phyloP scores from a whole-genome alignment of 2,329 filamentous ascomycete species.

The Blastomyces silverae region DNA sequence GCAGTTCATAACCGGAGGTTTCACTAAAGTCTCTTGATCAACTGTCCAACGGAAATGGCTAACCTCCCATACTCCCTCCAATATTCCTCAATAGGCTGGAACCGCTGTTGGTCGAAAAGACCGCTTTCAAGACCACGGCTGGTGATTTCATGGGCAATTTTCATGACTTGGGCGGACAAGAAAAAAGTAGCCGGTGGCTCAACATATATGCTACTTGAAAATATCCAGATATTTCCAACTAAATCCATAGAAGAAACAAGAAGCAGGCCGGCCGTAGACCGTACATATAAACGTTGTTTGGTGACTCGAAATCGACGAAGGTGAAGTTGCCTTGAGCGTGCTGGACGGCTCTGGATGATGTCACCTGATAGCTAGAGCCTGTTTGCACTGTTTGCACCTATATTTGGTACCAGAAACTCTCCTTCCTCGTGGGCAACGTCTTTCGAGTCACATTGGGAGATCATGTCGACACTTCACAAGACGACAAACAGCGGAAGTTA shows the following conservation, averaged over 20 bases:
- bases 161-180: slow-evolving; percentile 12
- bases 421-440: slow-evolving; percentile 1
- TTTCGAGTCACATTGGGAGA: neutral
- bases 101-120: slow-evolving; percentile 8
- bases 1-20: slow-evolving; percentile 55
- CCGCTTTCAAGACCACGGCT: slow-evolving; percentile 2
- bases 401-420: neutral
- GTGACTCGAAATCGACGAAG: slow-evolving; percentile 8
- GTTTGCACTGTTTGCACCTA: slow-evolving; percentile 16
- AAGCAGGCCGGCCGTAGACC: neutral
- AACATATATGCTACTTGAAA: neutral
- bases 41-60: slow-evolving; percentile 16
- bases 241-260: neutral
- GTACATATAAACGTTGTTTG: neutral
- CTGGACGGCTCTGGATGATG: slow-evolving; percentile 16
- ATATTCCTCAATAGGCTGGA: slow-evolving; percentile 15
- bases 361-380: slow-evolving; percentile 20
- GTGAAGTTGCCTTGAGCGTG: neutral
- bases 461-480: neutral
- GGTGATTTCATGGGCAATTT: neutral
- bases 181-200: neutral
- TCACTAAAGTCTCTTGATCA: slow-evolving; percentile 18
- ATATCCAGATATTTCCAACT: neutral
- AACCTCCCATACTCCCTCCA: slow-evolving; percentile 21
- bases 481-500: neutral